These are phyloP conservation scores for Streptanthus diversifolius DNA, from an alignment of 345 rosid species.

Conservation along the genomic window DNA sequence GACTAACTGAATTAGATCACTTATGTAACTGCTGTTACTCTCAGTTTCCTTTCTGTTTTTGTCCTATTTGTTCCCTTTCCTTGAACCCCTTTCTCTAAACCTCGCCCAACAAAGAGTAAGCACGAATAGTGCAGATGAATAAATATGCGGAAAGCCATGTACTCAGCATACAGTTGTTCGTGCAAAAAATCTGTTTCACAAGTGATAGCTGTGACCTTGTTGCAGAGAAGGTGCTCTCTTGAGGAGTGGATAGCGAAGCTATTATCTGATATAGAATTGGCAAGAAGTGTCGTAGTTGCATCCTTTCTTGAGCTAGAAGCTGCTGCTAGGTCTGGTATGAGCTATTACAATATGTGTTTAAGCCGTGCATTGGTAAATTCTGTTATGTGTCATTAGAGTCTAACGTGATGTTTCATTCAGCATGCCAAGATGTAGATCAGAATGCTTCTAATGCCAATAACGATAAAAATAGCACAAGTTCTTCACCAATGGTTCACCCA, in stretches of 20 bases:
- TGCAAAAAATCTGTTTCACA: slow-evolving; percentile 13
- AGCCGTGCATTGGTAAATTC: slow-evolving; percentile 4
- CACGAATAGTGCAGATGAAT: neutral
- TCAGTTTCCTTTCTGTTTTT: neutral
- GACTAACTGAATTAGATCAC: neutral
- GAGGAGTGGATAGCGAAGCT: slow-evolving; percentile 98
- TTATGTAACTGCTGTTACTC: slow-evolving; percentile 13
- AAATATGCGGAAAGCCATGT: slow-evolving; percentile 16
- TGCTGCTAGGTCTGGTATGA: slow-evolving; percentile 96
- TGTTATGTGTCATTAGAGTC: slow-evolving; percentile 4
- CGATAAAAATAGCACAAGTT: slow-evolving; percentile 40
- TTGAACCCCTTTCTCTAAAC: neutral
- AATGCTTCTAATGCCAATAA: slow-evolving; percentile 47
- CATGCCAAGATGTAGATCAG: slow-evolving; percentile 78
- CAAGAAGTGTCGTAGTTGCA: slow-evolving; percentile 84
- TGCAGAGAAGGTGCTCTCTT: slow-evolving; percentile 92
- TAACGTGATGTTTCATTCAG: slow-evolving; percentile 43
- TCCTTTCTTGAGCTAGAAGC: slow-evolving; percentile 98
- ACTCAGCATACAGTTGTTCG: neutral
- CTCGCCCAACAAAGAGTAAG: neutral
- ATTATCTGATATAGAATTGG: slow-evolving; percentile 87
- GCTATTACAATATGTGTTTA: slow-evolving; percentile 18
- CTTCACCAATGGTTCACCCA: slow-evolving; percentile 45
- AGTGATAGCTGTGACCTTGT: slow-evolving; percentile 36
- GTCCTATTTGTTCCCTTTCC: neutral